phyloP scores from a whole-genome alignment of 2,329 filamentous ascomycete genomes.

The Dactylellina sp. region DNA sequence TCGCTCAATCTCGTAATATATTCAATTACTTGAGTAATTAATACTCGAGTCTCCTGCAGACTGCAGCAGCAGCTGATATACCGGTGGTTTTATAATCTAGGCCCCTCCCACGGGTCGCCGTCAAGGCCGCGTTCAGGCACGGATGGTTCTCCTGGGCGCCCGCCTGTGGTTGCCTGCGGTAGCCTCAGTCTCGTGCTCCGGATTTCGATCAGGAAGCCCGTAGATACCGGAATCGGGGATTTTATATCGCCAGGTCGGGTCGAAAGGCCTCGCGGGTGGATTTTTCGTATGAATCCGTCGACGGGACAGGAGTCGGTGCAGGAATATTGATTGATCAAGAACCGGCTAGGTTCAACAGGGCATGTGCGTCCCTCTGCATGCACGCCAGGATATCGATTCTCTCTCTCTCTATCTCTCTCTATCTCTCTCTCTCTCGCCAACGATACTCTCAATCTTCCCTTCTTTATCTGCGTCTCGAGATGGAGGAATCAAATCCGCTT shows the following conservation, averaged over 20 bases:
- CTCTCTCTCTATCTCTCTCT: too few relatives aligned
- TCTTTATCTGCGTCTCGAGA: constrained; percentile 15
- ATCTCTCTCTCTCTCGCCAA: too few relatives aligned
- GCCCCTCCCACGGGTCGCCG: constrained; percentile 8
- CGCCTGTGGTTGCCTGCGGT: constrained; percentile 38
- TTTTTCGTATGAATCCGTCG: constrained; percentile 46
- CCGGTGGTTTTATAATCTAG: constrained; percentile 2
- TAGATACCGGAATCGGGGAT: constrained; percentile 50
- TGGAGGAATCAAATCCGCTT: constrained; percentile 36
- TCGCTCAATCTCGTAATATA: too few relatives aligned
- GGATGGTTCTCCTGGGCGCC: constrained; percentile 32
- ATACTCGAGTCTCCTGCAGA: constrained; percentile 6
- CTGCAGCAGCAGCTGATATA: neutral
- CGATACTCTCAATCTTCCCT: neutral
- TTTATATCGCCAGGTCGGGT: constrained; percentile 27
- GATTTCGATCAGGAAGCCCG: constrained; percentile 39
- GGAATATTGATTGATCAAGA: too few relatives aligned
- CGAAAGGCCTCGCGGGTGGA: constrained; percentile 26
- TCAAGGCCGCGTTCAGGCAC: constrained; percentile 26
- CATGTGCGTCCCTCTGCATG: constrained; percentile 49
- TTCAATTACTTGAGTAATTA: too few relatives aligned
- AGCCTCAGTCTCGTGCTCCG: constrained; percentile 19
- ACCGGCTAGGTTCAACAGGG: constrained; percentile 40
- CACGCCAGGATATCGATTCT: constrained; percentile 22
- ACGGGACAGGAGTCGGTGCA: constrained; percentile 9